Evolutionary conservation across 306 rosid species (phyloP), one percentile per base, ranked within the genome.

Genomic region (Cucumis melo): DNA sequence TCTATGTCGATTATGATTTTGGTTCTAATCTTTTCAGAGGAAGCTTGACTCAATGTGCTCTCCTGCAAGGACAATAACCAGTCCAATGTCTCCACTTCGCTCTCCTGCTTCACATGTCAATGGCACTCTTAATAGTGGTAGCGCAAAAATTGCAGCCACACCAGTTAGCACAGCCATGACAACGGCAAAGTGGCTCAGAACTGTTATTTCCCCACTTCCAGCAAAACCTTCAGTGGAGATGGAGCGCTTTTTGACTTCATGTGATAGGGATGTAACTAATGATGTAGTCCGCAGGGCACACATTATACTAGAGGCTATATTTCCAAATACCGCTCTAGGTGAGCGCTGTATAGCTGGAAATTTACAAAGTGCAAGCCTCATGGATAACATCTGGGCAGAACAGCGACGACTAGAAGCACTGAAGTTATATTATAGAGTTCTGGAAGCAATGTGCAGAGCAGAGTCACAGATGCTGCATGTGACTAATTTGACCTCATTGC

Each of bases 151-250:
- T 81, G 87, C 88, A 8, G 97, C 99, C 42, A 95, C 99, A 38
- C 99, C 99, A 55, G 97, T 95, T 58, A 95, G 97, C 89, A 92
- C 98, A 19, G 98, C 99, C 74, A 95, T 95, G 99, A 95, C 97
- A 65, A 95, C 99, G 39, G 99, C 99, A 77, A 95, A 95, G 90
- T 95, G 99, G 99, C 99, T 95, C 58, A 88, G 99, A 39, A 92
- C 92, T 56, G 88, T 92, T 80, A 88, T 95, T 78, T 90, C 92
- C 61, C 98, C 93, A 54, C 96, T 95, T 78, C 86, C 97, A 13
- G 84, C 96, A 12, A 87, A 78, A 85, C 98, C 98, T 75, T 90
- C 99, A 5, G 82, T 80, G 6, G 99, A 95, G 85, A 89, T 95
- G 77, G 93, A 87, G 77, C 84, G 88, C 54, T 95, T 92, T 82